These are phyloP conservation scores for Gamarada debralockiae DNA, from an alignment of 495 filamentous ascomycete genomes.

Conservation along the genomic window DNA sequence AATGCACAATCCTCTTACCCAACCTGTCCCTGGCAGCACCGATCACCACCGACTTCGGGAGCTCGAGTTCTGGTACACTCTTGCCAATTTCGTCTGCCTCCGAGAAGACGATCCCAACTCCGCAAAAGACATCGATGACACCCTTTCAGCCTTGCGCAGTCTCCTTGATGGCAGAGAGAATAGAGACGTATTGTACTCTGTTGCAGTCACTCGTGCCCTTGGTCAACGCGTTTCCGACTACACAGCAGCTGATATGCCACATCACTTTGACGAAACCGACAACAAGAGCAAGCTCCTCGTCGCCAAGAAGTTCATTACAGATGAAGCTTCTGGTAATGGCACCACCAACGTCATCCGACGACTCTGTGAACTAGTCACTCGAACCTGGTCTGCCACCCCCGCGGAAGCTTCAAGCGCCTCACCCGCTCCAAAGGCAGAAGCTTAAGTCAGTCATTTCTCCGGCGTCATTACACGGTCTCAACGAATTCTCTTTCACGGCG, in stretches of 20 bases:
- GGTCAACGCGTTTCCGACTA: slow-evolving; percentile 64
- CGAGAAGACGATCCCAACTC: slow-evolving; percentile 56
- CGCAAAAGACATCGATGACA: slow-evolving; percentile 58
- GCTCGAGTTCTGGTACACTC: slow-evolving; percentile 74
- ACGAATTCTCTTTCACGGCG: slow-evolving; percentile 14
- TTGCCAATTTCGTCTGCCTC: slow-evolving; percentile 68
- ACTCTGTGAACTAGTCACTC: slow-evolving; percentile 62
- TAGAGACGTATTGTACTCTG: slow-evolving; percentile 87
- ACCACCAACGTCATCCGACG: slow-evolving; percentile 81
- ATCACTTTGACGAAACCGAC: slow-evolving; percentile 65
- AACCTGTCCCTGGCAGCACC: slow-evolving; percentile 38
- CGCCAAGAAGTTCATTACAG: slow-evolving; percentile 76
- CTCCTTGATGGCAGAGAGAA: slow-evolving; percentile 78
- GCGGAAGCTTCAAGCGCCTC: neutral
- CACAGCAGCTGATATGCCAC: slow-evolving; percentile 52
- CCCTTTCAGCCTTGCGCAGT: slow-evolving; percentile 55
- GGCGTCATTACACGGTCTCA: slow-evolving; percentile 3
- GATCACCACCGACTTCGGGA: slow-evolving; percentile 56
- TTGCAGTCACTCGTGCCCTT: slow-evolving; percentile 73
- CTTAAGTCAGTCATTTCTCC: neutral
- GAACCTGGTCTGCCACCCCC: slow-evolving; percentile 15
- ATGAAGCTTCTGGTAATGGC: slow-evolving; percentile 62
- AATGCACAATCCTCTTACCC: slow-evolving; percentile 51
- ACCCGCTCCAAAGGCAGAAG: neutral
- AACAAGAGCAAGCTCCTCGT: slow-evolving; percentile 70